Base-by-base conservation (phyloP, 176 grass and related monocot genomes). In the Carex littledalei region DNA sequence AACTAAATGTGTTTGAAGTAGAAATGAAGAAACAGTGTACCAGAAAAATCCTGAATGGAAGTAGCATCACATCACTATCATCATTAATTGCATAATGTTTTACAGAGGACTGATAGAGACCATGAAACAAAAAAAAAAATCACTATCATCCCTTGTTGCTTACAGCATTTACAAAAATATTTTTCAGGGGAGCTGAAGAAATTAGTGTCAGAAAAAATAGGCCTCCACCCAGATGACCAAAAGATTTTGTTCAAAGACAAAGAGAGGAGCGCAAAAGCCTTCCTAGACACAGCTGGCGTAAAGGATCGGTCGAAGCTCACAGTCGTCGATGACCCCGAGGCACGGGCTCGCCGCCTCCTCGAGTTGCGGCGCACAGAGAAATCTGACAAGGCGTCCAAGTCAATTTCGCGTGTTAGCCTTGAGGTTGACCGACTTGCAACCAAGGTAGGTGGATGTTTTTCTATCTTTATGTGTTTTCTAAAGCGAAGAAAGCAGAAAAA, bases 371-470 rank as follows among this genome's bases (percentile, higher is more conserved):
- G 90, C 22, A 81, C 55, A 45, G 88, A 90, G 1, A 86, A 88
- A 88, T 87, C 91, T 79, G 78, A 94, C 79, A 95, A 92, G 90
- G 93, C 97, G 14, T 29, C 67, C 66, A 95, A 67, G 81, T 88
- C 97, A 62, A 84, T 99, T 67, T 85, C 90, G 55, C 79, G 55
- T 31, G 86, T 99, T 82, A 81, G 93, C 81, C 88, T 91, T 72
- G 97, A 99, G 81, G 97, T 99, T 87, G 91, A 94, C 87, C 90
- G 91, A 81, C 88, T 99, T 84, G 91, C 90, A 0, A 85, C 93
- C 78, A 94, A 99, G 97, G 97, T 99, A 79, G 18, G 8, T 55
- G 6, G 15, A 17, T 55, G 13, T 10, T 57, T 52, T 66, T 17
- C 34, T 43, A 68, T 24, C 7, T 82, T 12, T 26, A 12, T 61